Evolutionary conservation across 352 stramenopile genomes (phyloP), one percentile per base, ranked within the genome.

Genomic region (Phytophthora multivora): DNA sequence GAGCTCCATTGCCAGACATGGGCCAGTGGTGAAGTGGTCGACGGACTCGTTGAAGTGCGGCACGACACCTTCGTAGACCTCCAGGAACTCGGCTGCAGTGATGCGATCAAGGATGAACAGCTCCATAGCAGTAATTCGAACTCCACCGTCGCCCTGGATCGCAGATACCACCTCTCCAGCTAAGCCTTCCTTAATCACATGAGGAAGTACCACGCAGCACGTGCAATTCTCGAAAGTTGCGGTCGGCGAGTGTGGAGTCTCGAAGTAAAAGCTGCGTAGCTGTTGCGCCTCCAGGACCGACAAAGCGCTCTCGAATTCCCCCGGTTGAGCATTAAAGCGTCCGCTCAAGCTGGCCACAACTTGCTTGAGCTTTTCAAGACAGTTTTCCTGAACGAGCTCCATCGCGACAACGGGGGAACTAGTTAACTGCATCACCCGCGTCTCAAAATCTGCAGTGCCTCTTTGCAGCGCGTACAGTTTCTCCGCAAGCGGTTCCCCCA

Each of bases 1-100:
- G 13, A 98, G 75, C 59, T 98, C 93, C 58, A 98, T 73, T 2
- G 94, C 93, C 51, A 98, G 79, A 54, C 89, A 97, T 19, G 84
- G 78, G 6, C 92, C 93, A 4, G 79, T 94, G 16, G 79, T 91
- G 28, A 98, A 89, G 63, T 98, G 83, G 56, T 97, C 80, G 0
- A 98, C 86, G 21, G 89, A 86, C 52, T 96, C 87, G 36, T 83
- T 82, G 66, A 94, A 98, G 49, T 98, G 87, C 39, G 90, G 88
- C n/a, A 98, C 78, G 13, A 98, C 91, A 16, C 88, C 89, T 71
- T 96, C 79, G 65, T 95, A 95, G 8, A 93, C 86, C 60, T 98
- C 92, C 5, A 98, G 69, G 59, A 98, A 98, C 66, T 98, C 92
- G 16, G 87, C 72, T 1, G 91, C 91, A 1, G 79, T 83, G n/a